Base-by-base conservation (phyloP, 2,329 filamentous ascomycete genomes). In the Rhexocercosporidium sp. region DNA sequence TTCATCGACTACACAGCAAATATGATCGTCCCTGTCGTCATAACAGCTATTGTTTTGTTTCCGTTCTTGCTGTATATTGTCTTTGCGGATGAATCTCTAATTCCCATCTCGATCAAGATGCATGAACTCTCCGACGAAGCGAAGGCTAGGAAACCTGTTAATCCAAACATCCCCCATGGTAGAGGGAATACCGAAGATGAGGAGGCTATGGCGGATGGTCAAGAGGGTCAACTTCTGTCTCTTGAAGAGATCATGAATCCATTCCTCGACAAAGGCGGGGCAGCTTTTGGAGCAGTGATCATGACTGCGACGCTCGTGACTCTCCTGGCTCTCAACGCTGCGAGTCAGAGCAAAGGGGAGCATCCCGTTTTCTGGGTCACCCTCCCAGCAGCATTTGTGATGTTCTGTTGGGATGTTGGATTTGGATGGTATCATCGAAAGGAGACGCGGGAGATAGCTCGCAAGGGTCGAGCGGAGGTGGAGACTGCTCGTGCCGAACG, bases 1-100 rank as follows among this genome's bases (percentile, higher is more conserved):
- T 93, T 93, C 76, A 86, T 93, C 74, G 82, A 86, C 47, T 93
- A 93, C 74, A 92, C 90, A 0, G 90, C 88, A n/a, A 92, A 93
- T 74, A 91, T 93, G 84, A 89, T 93, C 20, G 88, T 93, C 0
- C 91, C 91, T 0, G 89, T 91, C 0, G 79, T 92, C 25, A 80
- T 85, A n/a, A 93, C 91, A 0, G 89, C 85, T 2, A 81, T 92
- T 18, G 78, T 92, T 0, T 78, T 93, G 3, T 92, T 91, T 60
- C 91, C 90, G 0, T 90, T 92, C 70, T 77, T 93, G 4, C 80
- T 92, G 0, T 92, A 90, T 72, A 83, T 92, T 64, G 84, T 92
- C 20, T 93, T 93, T 70, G 83, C 84, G 1, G 83, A 90, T 66
- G 84, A 89, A 59, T 78, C 82, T 1, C 84, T 92, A 9, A 89